These are phyloP conservation scores for Cymodocea nodosa DNA, from an alignment of 116 monocot genomes.

Conservation along the genomic window DNA sequence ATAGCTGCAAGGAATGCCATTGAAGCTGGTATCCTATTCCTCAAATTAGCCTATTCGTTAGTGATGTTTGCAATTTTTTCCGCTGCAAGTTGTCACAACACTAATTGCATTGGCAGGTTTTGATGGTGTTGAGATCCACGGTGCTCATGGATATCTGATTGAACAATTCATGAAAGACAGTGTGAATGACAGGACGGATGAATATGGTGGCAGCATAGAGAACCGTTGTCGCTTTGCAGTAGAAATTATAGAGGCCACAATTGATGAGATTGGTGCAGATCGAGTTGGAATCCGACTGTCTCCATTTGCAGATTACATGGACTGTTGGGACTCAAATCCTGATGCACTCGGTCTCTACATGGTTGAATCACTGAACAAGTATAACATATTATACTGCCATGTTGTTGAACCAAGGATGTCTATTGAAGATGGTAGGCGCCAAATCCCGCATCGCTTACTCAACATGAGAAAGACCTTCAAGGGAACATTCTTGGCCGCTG, in stretches of 20 bases:
- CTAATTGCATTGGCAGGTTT: conserved; percentile 9
- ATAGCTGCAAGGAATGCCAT: conserved; percentile 51
- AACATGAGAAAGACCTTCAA: conserved; percentile 19
- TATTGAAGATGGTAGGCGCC: not conserved
- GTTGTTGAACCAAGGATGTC: conserved; percentile 23
- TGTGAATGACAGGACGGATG: conserved; percentile 17
- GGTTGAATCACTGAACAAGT: conserved; percentile 11
- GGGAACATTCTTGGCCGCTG: conserved; percentile 23
- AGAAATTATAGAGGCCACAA: conserved; percentile 15
- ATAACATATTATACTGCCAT: conserved; percentile 15
- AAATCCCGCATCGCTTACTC: conserved; percentile 5
- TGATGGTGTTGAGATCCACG: conserved; percentile 28
- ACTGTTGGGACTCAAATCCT: conserved; percentile 20
- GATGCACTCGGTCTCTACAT: conserved; percentile 18
- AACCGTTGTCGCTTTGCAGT: conserved; percentile 21
- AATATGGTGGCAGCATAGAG: conserved; percentile 23
- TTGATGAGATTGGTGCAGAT: conserved; percentile 14
- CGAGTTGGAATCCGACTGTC: conserved; percentile 18
- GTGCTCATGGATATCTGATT: conserved; percentile 17
- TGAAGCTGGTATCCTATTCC: conserved; percentile 31
- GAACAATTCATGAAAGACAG: conserved; percentile 27
- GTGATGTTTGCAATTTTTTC: not conserved
- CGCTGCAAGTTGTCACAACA: not conserved
- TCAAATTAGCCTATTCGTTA: too few species aligned
- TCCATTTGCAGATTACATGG: conserved; percentile 13